Conservation (phyloP, 2,329 filamentous ascomycete genomes). For the Alternaria hordeiaustralica region DNA sequence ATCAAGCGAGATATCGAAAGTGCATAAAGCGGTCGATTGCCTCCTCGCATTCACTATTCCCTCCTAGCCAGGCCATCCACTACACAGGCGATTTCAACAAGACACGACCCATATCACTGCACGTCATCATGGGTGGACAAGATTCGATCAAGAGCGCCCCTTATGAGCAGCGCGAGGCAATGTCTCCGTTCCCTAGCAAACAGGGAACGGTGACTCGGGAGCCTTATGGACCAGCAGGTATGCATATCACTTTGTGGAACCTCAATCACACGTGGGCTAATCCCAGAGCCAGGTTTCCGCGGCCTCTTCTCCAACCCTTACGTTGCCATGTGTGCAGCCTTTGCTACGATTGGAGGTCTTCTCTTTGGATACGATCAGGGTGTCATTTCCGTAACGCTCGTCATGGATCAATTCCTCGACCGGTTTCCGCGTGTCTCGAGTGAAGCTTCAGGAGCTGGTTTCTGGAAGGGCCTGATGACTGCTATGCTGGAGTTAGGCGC, state of each 20-base stretch:
- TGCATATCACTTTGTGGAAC: conserved; percentile 1
- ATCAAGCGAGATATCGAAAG: conserved; percentile 6
- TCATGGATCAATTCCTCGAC: conserved; percentile 60
- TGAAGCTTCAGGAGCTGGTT: conserved; percentile 51
- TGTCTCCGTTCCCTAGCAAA: conserved; percentile 16
- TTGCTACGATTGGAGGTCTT: conserved; percentile 59
- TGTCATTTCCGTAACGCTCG: conserved; percentile 55
- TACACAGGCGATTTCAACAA: conserved; percentile 5
- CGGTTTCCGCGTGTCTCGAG: conserved; percentile 54
- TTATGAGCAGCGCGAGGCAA: conserved; percentile 30
- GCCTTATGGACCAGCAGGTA: conserved; percentile 43
- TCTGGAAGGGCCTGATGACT: conserved; percentile 57
- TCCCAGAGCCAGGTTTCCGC: conserved; percentile 46
- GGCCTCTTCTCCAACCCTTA: conserved; percentile 59
- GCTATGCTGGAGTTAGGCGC: conserved; percentile 64
- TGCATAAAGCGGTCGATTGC: conserved; percentile 8
- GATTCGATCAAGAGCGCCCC: conserved; percentile 28
- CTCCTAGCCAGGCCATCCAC: neutral
- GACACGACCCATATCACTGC: conserved; percentile 2
- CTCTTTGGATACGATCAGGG: conserved; percentile 59
- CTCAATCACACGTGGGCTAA: conserved; percentile 1
- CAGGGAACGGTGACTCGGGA: conserved; percentile 27
- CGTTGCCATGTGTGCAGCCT: conserved; percentile 59
- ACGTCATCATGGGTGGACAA: conserved; percentile 17
- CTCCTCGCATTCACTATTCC: neutral